Evolutionary conservation across 2,329 filamentous ascomycete species (phyloP).

Genomic region (Ophiostoma populinum): DNA sequence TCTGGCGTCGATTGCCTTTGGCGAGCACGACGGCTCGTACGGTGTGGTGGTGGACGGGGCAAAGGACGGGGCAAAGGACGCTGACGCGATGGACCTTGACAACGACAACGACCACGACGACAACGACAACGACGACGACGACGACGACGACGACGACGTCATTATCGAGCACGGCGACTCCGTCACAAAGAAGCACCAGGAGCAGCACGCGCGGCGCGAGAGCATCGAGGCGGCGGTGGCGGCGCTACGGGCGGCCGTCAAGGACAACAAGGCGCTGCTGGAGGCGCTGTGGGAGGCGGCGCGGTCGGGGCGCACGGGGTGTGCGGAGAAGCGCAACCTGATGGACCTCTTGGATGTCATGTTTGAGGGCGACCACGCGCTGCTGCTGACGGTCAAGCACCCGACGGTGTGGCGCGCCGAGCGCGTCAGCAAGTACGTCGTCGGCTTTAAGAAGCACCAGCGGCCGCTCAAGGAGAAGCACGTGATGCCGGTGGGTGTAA

Average conservation of each 20-base stretch:
- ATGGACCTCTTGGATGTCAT: constrained; percentile 33
- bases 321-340: constrained; percentile 30
- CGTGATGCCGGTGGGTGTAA: neutral
- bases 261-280: constrained; percentile 25
- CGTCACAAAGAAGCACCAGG: constrained; percentile 25
- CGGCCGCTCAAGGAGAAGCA: constrained; percentile 7
- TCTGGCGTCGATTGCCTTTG: constrained; percentile 45
- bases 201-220: constrained; percentile 28
- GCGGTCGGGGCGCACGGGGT: constrained; percentile 27
- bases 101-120: constrained; percentile 18
- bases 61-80: constrained; percentile 17
- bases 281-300: constrained; percentile 31
- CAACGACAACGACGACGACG: constrained; percentile 25
- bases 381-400: constrained; percentile 28
- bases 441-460: constrained; percentile 11
- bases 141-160: constrained; percentile 22
- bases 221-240: constrained; percentile 28
- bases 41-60: neutral
- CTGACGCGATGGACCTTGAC: constrained; percentile 17
- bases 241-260: constrained; percentile 31
- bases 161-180: constrained; percentile 29
- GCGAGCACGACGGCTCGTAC: constrained; percentile 32
- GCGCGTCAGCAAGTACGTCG: constrained; percentile 4
- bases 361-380: constrained; percentile 28
- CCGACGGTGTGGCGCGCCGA: constrained; percentile 26